Evolutionary conservation across 1,139 yeast genomes (phyloP), one percentile per base, ranked within the genome.

Genomic region (Diutina rugosa): DNA sequence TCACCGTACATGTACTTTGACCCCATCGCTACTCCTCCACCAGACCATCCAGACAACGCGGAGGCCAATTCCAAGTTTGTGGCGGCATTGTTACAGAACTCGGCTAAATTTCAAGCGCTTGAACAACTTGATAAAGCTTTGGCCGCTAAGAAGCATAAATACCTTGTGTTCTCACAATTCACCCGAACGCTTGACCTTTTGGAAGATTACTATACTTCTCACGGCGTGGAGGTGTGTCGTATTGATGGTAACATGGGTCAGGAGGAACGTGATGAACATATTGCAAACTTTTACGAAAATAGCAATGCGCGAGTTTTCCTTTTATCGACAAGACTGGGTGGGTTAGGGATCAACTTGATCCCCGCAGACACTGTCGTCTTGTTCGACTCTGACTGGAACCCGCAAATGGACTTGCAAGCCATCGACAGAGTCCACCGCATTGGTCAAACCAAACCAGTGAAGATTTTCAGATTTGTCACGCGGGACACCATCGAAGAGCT

Each of bases 381-480:
- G 16, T 90, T 89, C 66, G 99, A 93, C 65, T 87, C 89, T 59
- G 98, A 93, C 67, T 91, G 98, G 97, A 93, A 93, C 64, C 99
- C 99, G 0, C 98, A 93, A 66, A 91, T 90, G 62, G 98, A 93
- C 68, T 72, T 90, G 56, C 99, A 93, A 67, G 98, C 98, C 0
- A 93, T 93, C 81, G 98, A 91, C 65, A 77, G 99, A 58, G 95
- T 89, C 14, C 98, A 93, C 67, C 76, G 99, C 65, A 89, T 93
- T 58, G 98, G 99, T 0, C 99, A 93, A 68, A 76, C 72, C 1
- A 82, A 79, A 56, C 97, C 97, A 0, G 96, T 90, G 2, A 77
- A 89, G 53, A 81, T 93, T 1, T 89, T 82, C 65, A 77, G 98
- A 59, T 76, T 93, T 51, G 84, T 90, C 26, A 79, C 90, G 10